Conservation (phyloP, 108 stramenopile species). For the Skeletonema potamos region DNA sequence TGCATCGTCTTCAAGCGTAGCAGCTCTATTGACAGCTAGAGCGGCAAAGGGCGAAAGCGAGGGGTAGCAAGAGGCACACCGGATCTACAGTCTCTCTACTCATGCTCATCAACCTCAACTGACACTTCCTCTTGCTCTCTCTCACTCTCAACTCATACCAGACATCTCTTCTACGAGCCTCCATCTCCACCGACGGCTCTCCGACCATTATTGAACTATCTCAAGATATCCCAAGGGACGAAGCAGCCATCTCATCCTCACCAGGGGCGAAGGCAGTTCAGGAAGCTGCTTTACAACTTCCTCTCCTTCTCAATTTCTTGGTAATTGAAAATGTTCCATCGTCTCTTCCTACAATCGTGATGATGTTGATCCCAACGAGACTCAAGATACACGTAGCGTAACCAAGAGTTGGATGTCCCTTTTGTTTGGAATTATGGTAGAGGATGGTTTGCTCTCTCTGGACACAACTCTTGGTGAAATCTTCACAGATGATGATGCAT, state of each 20-base stretch:
- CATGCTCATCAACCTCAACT: too few relatives aligned
- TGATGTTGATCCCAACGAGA: conserved; percentile 3
- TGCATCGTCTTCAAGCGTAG: too few relatives aligned
- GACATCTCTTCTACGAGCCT: too few relatives aligned
- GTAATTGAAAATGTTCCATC: not conserved
- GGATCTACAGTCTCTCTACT: too few relatives aligned
- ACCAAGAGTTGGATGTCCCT: not conserved
- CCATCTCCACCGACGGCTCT: too few relatives aligned
- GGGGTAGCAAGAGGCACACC: too few relatives aligned
- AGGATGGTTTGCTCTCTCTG: conserved; percentile 9
- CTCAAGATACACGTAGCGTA: not conserved
- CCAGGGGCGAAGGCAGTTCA: not conserved
- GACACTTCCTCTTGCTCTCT: too few relatives aligned
- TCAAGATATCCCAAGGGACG: not conserved
- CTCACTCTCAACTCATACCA: too few relatives aligned
- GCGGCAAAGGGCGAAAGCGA: too few relatives aligned
- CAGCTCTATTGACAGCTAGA: too few relatives aligned
- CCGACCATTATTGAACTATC: not conserved
- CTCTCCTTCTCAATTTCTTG: not conserved
- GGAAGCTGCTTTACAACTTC: not conserved
- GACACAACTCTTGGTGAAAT: conserved; percentile 21
- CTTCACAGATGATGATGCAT: not conserved
- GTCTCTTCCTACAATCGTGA: conserved; percentile 3
- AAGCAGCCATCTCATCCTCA: not conserved
- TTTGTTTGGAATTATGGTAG: conserved; percentile 9